A percentile compares a stretch with the other conserved stretches of the same genome.
These are phyloP conservation scores for Dianthus caryophyllus DNA, from an alignment of 148 eudicot genomes.

Conservation along the genomic window DNA sequence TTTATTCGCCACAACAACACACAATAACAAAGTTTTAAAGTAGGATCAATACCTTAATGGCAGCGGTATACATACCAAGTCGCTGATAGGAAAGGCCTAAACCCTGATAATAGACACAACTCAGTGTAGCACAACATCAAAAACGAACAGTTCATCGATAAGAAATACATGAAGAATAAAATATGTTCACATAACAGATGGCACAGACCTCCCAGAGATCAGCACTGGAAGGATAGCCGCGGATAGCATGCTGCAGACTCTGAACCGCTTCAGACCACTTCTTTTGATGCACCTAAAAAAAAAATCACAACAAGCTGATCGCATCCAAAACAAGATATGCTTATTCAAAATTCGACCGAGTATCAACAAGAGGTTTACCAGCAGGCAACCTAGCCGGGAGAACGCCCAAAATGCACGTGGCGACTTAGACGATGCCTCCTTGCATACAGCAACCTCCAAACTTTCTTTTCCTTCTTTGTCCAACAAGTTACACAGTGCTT, in stretches of 20 bases:
- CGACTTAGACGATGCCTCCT: constrained; percentile 78
- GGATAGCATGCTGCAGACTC: constrained; percentile 83
- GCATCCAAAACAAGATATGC: neutral
- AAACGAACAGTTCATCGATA: neutral
- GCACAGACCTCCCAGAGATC: constrained; percentile 93
- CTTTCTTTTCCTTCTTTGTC: constrained; percentile 74
- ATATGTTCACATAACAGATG: neutral
- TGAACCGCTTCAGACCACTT: constrained; percentile 90
- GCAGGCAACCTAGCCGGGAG: constrained; percentile 72
- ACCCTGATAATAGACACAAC: constrained; percentile 39
- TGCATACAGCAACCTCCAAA: constrained; percentile 73
- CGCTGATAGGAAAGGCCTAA: constrained; percentile 85
- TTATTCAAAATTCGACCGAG: neutral
- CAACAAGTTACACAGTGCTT: constrained; percentile 74
- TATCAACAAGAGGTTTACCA: constrained; percentile 38
- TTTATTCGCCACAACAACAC: neutral
- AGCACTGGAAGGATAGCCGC: constrained; percentile 77
- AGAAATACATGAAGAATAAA: neutral
- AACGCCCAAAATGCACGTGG: constrained; percentile 97
- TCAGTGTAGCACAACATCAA: constrained; percentile 10
- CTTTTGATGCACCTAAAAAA: constrained; percentile 60
- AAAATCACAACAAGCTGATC: neutral
- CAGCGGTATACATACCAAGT: constrained; percentile 94
- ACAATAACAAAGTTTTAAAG: neutral
- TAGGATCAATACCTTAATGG: constrained; percentile 60